Percentiles rank a stretch among this genome's conserved stretches.
These are phyloP conservation scores for Colletotrichum sublineola DNA, from an alignment of 2,329 filamentous ascomycete species.

Conservation along the genomic window DNA sequence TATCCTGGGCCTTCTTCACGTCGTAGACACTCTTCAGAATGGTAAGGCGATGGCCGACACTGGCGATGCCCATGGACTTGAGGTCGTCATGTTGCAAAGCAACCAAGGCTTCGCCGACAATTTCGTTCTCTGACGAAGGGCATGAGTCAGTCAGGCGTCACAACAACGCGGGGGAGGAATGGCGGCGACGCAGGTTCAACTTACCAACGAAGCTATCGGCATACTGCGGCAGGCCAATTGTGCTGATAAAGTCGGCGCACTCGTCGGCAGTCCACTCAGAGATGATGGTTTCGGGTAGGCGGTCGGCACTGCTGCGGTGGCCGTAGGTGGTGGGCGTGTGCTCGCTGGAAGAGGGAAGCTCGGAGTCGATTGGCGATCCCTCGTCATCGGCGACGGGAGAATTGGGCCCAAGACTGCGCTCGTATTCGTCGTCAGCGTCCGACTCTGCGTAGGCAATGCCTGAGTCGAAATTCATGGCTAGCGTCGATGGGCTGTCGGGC, in stretches of 20 bases:
- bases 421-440: constrained; percentile 87
- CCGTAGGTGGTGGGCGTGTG: constrained; percentile 86
- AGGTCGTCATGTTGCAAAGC: constrained; percentile 92
- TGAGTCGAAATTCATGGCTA: constrained; percentile 71
- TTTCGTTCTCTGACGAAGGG: constrained; percentile 81
- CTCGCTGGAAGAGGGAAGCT: constrained; percentile 76
- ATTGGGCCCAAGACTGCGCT: constrained; percentile 77
- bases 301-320: constrained; percentile 73
- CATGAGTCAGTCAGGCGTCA: constrained; percentile 10
- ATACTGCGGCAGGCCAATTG: constrained; percentile 85
- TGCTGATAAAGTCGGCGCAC: constrained; percentile 88
- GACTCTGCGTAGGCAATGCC: constrained; percentile 82
- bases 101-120: constrained; percentile 91
- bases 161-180: background rate
- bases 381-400: constrained; percentile 79
- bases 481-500: constrained; percentile 14
- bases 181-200: constrained; percentile 50
- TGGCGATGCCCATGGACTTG: constrained; percentile 93
- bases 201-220: constrained; percentile 85
- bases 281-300: constrained; percentile 80
- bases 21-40: constrained; percentile 98
- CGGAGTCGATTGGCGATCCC: constrained; percentile 78
- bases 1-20: constrained; percentile 92
- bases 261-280: constrained; percentile 88
- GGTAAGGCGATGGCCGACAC: constrained; percentile 93